Evolutionary conservation across 371 early-diverging fungal genomes (phyloP).

Genomic region (Pancytospora philotis): DNA sequence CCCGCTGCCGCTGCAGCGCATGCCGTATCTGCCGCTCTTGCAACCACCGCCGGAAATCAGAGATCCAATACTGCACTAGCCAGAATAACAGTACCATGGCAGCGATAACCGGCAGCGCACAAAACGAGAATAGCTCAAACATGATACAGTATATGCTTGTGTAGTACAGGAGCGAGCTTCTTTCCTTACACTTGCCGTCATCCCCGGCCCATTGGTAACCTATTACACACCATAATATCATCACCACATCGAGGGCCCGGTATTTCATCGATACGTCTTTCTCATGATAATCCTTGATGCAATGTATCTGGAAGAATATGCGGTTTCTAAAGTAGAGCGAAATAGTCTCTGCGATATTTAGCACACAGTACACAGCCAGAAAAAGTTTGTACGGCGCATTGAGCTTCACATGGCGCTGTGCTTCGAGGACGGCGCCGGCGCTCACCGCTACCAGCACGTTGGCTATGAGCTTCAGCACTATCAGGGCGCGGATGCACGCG

Average conservation of each 20-base stretch:
- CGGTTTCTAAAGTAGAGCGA: slow-evolving; percentile 55
- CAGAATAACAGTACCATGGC: slow-evolving; percentile 54
- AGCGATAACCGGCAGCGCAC: slow-evolving; percentile 58
- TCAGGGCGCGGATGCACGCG: slow-evolving; percentile 45
- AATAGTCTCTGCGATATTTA: slow-evolving; percentile 46
- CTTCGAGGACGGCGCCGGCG: slow-evolving; percentile 39
- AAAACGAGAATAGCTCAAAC: slow-evolving; percentile 54
- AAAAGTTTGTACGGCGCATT: slow-evolving; percentile 58
- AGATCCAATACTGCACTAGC: too few species aligned
- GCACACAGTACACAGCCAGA: slow-evolving; percentile 53
- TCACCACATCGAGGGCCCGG: slow-evolving; percentile 58
- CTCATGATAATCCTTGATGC: slow-evolving; percentile 58
- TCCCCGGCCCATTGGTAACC: slow-evolving; percentile 61
- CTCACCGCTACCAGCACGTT: slow-evolving; percentile 44
- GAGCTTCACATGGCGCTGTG: slow-evolving; percentile 45
- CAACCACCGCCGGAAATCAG: too few species aligned
- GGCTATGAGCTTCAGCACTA: slow-evolving; percentile 43
- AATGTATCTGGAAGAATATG: slow-evolving; percentile 51
- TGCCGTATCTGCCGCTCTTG: too few species aligned
- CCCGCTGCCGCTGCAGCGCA: too few species aligned
- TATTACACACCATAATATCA: slow-evolving; percentile 60
- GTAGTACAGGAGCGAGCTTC: slow-evolving; percentile 59
- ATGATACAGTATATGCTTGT: slow-evolving; percentile 49
- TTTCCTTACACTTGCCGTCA: slow-evolving; percentile 48
- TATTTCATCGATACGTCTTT: slow-evolving; percentile 57